Evolutionary conservation across 2,329 filamentous ascomycete species (phyloP).

Genomic region (Fusarium sterilihyphosum): DNA sequence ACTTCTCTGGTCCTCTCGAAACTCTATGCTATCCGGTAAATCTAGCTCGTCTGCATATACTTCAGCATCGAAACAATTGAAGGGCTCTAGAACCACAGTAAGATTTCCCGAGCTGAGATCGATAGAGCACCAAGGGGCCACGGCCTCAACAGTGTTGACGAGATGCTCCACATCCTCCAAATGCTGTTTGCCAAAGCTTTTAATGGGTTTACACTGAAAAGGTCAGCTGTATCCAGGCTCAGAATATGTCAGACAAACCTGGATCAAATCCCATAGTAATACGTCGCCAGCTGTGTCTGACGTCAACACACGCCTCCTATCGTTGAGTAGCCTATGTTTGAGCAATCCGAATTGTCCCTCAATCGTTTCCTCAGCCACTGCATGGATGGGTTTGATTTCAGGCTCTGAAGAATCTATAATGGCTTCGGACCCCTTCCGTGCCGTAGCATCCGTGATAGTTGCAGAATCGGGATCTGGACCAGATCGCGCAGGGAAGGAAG

Average conservation of each 20-base stretch:
- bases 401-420: conserved; percentile 43
- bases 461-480: conserved; percentile 65
- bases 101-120: conserved; percentile 93
- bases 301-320: conserved; percentile 87
- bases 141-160: conserved; percentile 87
- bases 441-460: conserved; percentile 56
- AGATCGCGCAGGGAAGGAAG: conserved; percentile 72
- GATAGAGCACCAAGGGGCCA: conserved; percentile 95
- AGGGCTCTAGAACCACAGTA: conserved; percentile 90
- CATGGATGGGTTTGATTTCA: conserved; percentile 69
- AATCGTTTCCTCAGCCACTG: conserved; percentile 80
- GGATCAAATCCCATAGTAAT: conserved; percentile 91
- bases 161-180: conserved; percentile 90
- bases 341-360: conserved; percentile 95
- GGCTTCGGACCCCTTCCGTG: conserved; percentile 53
- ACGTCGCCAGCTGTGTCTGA: conserved; percentile 96
- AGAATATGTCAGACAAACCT: conserved; percentile 61
- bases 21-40: conserved; percentile 78
- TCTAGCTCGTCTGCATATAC: conserved; percentile 93
- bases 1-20: conserved; percentile 94
- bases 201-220: conserved; percentile 80
- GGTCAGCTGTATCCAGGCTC: conserved; percentile 15
- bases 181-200: conserved; percentile 93
- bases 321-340: conserved; percentile 91
- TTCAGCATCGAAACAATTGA: conserved; percentile 97